Evolutionary conservation across 306 rosid species (phyloP), one percentile per base, ranked within the genome.

Genomic region (Castanopsis chinensis): DNA sequence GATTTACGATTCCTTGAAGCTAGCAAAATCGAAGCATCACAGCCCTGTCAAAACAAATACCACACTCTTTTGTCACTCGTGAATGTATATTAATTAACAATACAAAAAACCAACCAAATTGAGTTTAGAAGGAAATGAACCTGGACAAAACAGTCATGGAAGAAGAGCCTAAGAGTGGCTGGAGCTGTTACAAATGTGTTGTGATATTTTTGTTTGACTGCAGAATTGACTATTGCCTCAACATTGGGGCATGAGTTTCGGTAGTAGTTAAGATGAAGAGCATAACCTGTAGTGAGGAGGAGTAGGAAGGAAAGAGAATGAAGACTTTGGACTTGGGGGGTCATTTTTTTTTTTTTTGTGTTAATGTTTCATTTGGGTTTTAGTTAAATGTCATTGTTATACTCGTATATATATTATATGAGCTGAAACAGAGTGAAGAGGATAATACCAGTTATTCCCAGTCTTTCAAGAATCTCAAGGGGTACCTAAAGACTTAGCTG

Each of bases 21-120:
- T n/a, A 94, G 85, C 70, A 94, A 72, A 65, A 92, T 79, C 37
- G 99, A 94, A 61, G 97, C 99, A 86, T 94, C 99, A 75, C 99
- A 94, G 17, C 99, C 99, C 99, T 92, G 56, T 72, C 4, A n/a
- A 27, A 13, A 61, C 45, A 23, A 64, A 30, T 5, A 15, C n/a
- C 20, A 30, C 69, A 13, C 32, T 64, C 30, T 5, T 49, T 49
- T 49, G 53, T 49, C 53, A 49, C 45, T 41, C 45, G 8, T 8
- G 45, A 41, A 11, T 41, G 45, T 41, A 2, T 41, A 41, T 8
- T 41, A 41, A 41, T 41, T 41, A 41, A 41, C 45, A 1, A 19
- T 19, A 45, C 13, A 58, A 32, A 23, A 32, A 2, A 69, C 17
- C 15, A 18, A 11, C 51, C 6, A 21, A 41, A 56, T 56, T 4